Conservation (phyloP, 2,329 filamentous ascomycete genomes). For the Diaporthe australafricana region DNA sequence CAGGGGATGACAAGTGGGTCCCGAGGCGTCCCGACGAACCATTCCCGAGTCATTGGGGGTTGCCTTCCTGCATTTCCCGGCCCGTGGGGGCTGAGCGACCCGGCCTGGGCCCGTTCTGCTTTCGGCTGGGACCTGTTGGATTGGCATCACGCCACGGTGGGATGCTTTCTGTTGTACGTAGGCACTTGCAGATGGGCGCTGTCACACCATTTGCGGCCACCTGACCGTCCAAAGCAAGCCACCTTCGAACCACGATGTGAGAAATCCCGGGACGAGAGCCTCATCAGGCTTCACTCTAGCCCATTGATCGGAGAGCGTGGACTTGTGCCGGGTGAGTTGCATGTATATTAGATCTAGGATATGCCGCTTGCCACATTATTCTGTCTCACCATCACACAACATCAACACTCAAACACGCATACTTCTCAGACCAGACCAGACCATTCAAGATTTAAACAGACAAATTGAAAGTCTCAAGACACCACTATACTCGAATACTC, state of each 20-base stretch:
- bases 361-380: conserved; percentile 3
- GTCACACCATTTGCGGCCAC: conserved; percentile 29
- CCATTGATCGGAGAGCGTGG: neutral
- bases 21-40: neutral
- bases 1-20: neutral
- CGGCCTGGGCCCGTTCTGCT: neutral
- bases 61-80: conserved; percentile 12
- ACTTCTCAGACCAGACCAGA: conserved; percentile 1
- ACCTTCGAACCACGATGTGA: conserved; percentile 30
- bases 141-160: conserved; percentile 36
- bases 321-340: neutral
- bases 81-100: neutral
- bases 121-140: neutral
- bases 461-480: no score
- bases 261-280: neutral
- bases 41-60: neutral
- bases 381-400: conserved; percentile 30
- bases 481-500: no score
- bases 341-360: conserved; percentile 31
- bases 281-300: neutral
- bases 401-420: conserved; percentile 10
- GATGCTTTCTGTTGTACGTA: conserved; percentile 25
- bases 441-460: neutral
- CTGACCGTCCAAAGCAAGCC: conserved; percentile 26
- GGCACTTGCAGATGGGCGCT: neutral